Base-by-base conservation (phyloP, 2,329 filamentous ascomycete species). In the Beauveria asiatica region DNA sequence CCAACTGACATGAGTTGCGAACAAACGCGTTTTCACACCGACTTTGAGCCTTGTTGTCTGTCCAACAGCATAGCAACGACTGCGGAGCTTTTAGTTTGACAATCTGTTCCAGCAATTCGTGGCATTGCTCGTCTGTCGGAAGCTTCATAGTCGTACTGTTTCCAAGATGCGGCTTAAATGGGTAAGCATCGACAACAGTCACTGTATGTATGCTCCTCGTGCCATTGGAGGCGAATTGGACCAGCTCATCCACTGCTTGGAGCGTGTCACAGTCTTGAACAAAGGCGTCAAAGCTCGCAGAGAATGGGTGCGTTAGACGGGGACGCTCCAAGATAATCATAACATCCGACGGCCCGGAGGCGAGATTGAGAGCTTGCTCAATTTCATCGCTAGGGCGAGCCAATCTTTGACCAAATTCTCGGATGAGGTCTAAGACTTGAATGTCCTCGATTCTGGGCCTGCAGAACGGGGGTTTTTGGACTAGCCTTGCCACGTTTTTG, bases 11-110 rank as follows among this genome's bases (percentile, higher is more conserved):
- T 44, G 19, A 1, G 19, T 10, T 3, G 17, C 17, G 7, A 19
- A 44, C 41, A 19, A 44, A 44, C 9, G 17, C 9, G 9, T 44
- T 44, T 2, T 19, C 1, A 44, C 41, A 17, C 30, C 10, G 6
- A 9, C 9, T 44, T 19, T n/a, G 6, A 11, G 4, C 30, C 1
- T 0, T 1, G 0, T 44, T 3, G 1, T 17, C 41, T 19, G 0
- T 3, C 41, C 41, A 44, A 19, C 41, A 44, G 41, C 41, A 44
- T 2, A 44, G 41, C 41, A 44, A 44, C 10, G 41, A 9, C 41
- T 44, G 2, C 1, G 41, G 41, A 0, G 17, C n/a, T 11, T n/a
- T 44, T 0, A 19, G 16, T 11, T 8, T 44, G 41, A 44, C n/a
- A 4, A 44, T 44, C 9, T 44, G 41, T 44, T 44, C 41, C 41